Base-by-base conservation (phyloP, 1,139 yeast genomes). In the Pichia sp. region DNA sequence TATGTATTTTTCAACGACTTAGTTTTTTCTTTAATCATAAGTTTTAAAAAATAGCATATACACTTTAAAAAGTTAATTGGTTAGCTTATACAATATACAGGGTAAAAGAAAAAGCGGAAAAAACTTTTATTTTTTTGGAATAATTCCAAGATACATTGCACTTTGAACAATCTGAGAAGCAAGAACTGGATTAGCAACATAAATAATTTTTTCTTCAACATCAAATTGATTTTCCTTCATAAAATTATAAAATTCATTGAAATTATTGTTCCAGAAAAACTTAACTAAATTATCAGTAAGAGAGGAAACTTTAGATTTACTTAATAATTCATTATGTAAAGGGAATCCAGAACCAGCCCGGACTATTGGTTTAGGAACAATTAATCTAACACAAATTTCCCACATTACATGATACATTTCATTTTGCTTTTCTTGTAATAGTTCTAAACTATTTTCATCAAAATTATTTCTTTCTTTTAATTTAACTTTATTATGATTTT, bases 281-380 rank as follows among this genome's bases (percentile, higher is more conserved):
- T 56, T 56, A 21, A 56, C 43, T 15, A 58, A 48, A 35, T 57
- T 56, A n/a, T 54, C 57, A 1, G 55, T 45, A 25, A 58, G 40
- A 7, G 60, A 57, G 15, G 49, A 45, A 24, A 56, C 41, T 34
- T 51, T 55, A 8, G 49, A 39, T 20, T 37, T 35, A 23, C 41
- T 50, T 14, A 56, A 32, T 15, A 42, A 19, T 18, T 39, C 45
- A 36, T 22, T 26, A n/a, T 15, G 16, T n/a, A 14, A 25, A 4
- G 37, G 21, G 3, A n/a, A 15, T 10, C 32, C 43, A 6, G 9
- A 3, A n/a, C n/a, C n/a, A n/a, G n/a, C n/a, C n/a, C n/a, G n/a
- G n/a, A n/a, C n/a, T n/a, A n/a, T n/a, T n/a, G 35, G 35, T 6
- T 32, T 35, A 14, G 47, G 37, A 3, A 38, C 18, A 24, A 55